A percentile compares a stretch with the other conserved stretches of the same genome.
Conservation (phyloP, 768 basidiomycete species). For the Trametes gibbosa region DNA sequence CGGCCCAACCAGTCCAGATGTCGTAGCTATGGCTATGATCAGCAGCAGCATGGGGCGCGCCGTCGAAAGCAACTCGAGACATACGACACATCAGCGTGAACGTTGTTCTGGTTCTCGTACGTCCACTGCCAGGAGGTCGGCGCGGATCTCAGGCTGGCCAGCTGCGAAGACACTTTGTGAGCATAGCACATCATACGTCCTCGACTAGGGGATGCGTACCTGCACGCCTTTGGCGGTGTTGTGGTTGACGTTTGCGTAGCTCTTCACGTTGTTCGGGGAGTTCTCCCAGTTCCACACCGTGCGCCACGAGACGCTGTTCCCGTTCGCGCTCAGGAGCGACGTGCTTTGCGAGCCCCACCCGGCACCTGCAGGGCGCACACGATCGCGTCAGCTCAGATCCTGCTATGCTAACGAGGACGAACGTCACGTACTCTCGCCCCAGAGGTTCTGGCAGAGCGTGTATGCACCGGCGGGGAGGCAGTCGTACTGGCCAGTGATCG, state of each 20-base stretch:
- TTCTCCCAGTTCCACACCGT: constrained; percentile 54
- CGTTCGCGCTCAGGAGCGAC: constrained; percentile 40
- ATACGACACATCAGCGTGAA: constrained; percentile 55
- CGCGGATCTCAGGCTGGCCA: constrained; percentile 40
- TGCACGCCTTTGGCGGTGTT: constrained; percentile 45
- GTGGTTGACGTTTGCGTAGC: constrained; percentile 51
- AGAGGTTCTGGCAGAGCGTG: constrained; percentile 56
- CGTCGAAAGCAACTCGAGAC: constrained; percentile 7
- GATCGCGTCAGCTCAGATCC: no score
- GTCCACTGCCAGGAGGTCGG: constrained; percentile 53
- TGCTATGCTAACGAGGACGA: no score
- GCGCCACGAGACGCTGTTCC: constrained; percentile 47
- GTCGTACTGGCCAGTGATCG: constrained; percentile 42
- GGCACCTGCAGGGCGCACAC: constrained; percentile 29
- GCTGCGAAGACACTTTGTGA: no score
- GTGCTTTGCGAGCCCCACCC: constrained; percentile 51
- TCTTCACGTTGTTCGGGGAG: constrained; percentile 51
- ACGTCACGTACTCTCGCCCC: constrained; percentile 41
- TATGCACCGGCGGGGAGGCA: constrained; percentile 47
- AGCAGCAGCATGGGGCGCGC: neutral
- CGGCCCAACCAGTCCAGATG: constrained; percentile 18
- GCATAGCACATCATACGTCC: no score
- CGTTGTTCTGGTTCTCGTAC: constrained; percentile 42
- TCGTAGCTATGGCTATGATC: constrained; percentile 39
- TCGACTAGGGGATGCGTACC: no score